These are phyloP conservation scores for Skeletonema tropicum DNA, from an alignment of 108 stramenopile genomes.

Conservation along the genomic window DNA sequence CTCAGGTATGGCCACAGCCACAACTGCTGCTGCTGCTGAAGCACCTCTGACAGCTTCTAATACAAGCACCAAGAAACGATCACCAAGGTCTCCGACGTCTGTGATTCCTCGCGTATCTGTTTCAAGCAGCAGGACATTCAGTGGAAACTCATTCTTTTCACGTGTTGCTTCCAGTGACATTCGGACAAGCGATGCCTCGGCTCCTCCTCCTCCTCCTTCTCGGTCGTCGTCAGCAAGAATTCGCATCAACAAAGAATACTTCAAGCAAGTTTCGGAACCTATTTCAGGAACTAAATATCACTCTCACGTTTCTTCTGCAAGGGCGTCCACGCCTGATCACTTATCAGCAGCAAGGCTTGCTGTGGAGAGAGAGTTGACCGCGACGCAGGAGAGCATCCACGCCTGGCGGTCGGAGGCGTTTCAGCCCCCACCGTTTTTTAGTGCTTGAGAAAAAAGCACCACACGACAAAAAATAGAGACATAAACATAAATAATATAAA, in stretches of 20 bases:
- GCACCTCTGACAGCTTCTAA: background rate
- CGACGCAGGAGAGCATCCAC: too few relatives aligned
- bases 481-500: background rate
- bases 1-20: background rate
- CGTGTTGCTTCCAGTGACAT: conserved; percentile 8
- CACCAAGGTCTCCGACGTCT: conserved; percentile 42
- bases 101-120: conserved; percentile 25
- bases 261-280: conserved; percentile 38
- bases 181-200: background rate
- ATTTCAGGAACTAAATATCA: conserved; percentile 1
- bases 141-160: conserved; percentile 35
- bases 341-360: conserved; percentile 21
- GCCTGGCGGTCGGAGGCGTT: conserved; percentile 35
- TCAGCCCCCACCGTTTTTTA: conserved; percentile 43
- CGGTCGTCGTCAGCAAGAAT: background rate
- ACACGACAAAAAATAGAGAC: background rate
- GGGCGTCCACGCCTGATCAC: background rate
- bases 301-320: background rate
- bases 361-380: conserved; percentile 18
- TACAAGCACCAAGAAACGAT: conserved; percentile 18
- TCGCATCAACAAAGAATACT: conserved; percentile 23
- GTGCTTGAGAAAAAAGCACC: conserved; percentile 25
- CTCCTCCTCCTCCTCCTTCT: background rate
- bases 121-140: conserved; percentile 7
- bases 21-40: conserved; percentile 3